Base-by-base conservation (phyloP, 306 rosid species). In the Prunus mume region DNA sequence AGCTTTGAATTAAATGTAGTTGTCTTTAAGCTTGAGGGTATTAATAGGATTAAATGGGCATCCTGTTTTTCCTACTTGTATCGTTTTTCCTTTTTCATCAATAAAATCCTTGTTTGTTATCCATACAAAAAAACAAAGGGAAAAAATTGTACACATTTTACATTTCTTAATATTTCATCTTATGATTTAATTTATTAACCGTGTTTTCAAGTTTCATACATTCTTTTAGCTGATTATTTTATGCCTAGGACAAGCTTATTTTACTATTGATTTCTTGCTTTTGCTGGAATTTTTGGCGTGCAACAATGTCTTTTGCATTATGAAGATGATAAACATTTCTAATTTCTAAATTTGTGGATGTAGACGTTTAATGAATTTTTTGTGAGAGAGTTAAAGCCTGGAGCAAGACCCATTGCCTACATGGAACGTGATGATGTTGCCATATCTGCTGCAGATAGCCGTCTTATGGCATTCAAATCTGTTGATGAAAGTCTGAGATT, bases 361-460 rank as follows among this genome's bases (percentile, higher is more conserved):
- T 93, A 95, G 98, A 95, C 97, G 30, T 95, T 95, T 85, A 95
- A 95, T 78, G 96, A 95, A 58, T 95, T 95, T 73, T 95, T 95
- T 65, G 75, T 90, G 71, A 84, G 98, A 89, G 97, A 95, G 83
- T 77, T 95, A 58, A 95, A 89, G 87, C 95, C 91, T 62, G 95
- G 89, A 72, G 85, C 89, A 76, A 90, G 98, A 79, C 96, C 98
- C 79, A 77, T 89, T 84, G 84, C 84, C 63, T 84, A 70, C 67
- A 61, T 78, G 77, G 96, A 90, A 49, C 78, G 86, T 24, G 93
- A 90, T 84, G 91, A 88, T 65, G 74, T 92, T 79, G 98, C 97
- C 51, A 87, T 89, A 60, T 90, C 95, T 80, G 97, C 91, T 60
- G 97, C 97, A 73, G 98, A 95, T 85, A 77, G 97, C 83, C 97